Base-by-base conservation (phyloP, 768 basidiomycete species). In the Gelatoporia subvermispora region DNA sequence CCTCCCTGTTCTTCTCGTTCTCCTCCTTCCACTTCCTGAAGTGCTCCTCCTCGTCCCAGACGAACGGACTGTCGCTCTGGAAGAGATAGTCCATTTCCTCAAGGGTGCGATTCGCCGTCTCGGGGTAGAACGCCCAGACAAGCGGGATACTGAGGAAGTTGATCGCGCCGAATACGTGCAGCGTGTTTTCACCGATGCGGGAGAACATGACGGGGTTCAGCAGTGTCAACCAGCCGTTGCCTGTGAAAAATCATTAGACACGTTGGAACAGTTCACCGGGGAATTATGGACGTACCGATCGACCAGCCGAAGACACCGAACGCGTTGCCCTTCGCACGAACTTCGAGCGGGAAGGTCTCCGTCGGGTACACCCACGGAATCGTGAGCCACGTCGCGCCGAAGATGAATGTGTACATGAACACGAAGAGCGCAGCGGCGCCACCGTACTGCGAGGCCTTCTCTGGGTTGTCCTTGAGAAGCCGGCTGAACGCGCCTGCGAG, bases 361-460 rank as follows among this genome's bases (percentile, higher is more conserved):
- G 66, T 66, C 13, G 65, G 65, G 54, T 51, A 61, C 20, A 59
- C 64, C 65, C 65, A 66, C 2, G 72, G 72, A 45, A 73, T 72
- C 5, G 72, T 72, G 31, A 73, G 60, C 72, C 72, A 74, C n/a
- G 72, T 74, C 34, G 72, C 72, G 31, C 72, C 72, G 56, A 73
- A 74, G 16, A 72, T 53, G 13, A 66, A 65, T 1, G 72, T 74
- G 54, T 73, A 74, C 24, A 68, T 47, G 60, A 74, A 74, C 24
- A 74, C 66, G 59, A 72, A 73, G 52, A 70, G 65, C 4, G 72
- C 72, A 1, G 71, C 70, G 0, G 72, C 71, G 21, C 69, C 71
- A 21, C 72, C 72, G 56, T 70, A 74, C 47, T 64, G 52, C 3
- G 65, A 50, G 0, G 70, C 65, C 45, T 68, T 66, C 8, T 70